Percentiles rank a stretch among this genome's conserved stretches.
Conservation (phyloP, 2,329 filamentous ascomycete genomes). For the Talaromyces sp. region DNA sequence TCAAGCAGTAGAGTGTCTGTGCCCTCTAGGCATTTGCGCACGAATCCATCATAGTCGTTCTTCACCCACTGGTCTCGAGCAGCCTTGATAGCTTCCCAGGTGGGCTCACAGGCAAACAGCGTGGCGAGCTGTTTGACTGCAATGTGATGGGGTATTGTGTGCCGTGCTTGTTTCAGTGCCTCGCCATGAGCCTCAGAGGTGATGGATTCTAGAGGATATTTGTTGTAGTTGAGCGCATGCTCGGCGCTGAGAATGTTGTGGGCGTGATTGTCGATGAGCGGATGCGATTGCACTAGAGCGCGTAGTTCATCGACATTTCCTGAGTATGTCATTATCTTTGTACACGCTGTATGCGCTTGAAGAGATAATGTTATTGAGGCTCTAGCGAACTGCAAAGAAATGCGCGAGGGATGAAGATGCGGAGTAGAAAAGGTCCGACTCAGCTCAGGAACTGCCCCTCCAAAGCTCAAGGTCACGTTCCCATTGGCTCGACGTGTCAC, state of each 20-base stretch:
- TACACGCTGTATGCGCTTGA: neutral
- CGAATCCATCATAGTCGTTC: constrained; percentile 53
- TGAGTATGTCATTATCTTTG: neutral
- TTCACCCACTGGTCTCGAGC: constrained; percentile 46
- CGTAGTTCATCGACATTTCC: constrained; percentile 25
- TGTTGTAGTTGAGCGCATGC: constrained; percentile 27
- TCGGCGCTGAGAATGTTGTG: constrained; percentile 39
- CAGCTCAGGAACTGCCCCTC: neutral
- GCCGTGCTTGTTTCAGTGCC: constrained; percentile 59
- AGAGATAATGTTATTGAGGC: neutral
- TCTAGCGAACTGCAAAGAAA: neutral
- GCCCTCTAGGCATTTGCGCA: constrained; percentile 62
- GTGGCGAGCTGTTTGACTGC: constrained; percentile 64
- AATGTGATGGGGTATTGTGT: constrained; percentile 64
- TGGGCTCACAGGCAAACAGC: constrained; percentile 60
- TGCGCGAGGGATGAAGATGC: neutral
- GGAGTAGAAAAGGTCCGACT: constrained; percentile 8
- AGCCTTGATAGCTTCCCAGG: constrained; percentile 55
- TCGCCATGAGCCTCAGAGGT: constrained; percentile 68
- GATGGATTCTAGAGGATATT: constrained; percentile 56
- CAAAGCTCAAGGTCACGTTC: neutral
- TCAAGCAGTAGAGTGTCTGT: constrained; percentile 75
- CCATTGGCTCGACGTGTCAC: neutral
- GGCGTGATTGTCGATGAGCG: constrained; percentile 47
- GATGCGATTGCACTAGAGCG: constrained; percentile 33